Conservation (phyloP, 306 rosid genomes). For the Boehmeria nivea region DNA sequence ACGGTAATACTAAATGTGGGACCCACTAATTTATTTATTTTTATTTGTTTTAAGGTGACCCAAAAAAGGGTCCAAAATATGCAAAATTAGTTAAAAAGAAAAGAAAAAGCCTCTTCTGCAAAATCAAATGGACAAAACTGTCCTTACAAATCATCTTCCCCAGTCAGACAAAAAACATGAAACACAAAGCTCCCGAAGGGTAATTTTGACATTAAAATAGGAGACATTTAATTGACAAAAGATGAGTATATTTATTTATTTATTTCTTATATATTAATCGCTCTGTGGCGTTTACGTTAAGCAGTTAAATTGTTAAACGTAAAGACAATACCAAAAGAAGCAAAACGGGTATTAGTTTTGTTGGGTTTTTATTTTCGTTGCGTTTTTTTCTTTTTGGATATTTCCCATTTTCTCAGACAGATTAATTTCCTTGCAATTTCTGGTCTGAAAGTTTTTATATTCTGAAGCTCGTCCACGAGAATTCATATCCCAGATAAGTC, state of each 20-base stretch:
- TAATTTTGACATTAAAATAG: no score
- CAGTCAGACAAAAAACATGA: no score
- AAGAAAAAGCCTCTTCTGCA: neutral
- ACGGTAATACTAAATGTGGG: conserved; percentile 10
- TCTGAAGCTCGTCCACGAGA: conserved; percentile 22
- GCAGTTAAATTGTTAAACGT: conserved; percentile 27
- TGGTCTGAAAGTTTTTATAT: conserved; percentile 22
- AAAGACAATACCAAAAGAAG: neutral
- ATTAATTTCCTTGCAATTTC: no score
- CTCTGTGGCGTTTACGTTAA: conserved; percentile 63
- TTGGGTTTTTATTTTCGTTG: conserved; percentile 12
- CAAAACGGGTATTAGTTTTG: conserved; percentile 12
- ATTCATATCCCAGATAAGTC: conserved; percentile 43
- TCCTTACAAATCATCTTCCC: no score
- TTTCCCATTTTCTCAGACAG: conserved; percentile 22
- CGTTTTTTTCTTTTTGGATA: no score
- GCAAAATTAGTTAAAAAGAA: no score
- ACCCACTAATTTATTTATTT: conserved; percentile 18
- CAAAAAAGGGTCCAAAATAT: no score
- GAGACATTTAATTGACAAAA: no score
- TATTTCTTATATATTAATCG: conserved; percentile 11
- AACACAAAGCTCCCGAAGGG: no score
- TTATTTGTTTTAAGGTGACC: neutral
- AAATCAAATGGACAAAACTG: no score
- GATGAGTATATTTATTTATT: neutral